These are phyloP conservation scores for Torulaspora delbrueckii DNA, from an alignment of 805 yeast species.

Conservation along the genomic window DNA sequence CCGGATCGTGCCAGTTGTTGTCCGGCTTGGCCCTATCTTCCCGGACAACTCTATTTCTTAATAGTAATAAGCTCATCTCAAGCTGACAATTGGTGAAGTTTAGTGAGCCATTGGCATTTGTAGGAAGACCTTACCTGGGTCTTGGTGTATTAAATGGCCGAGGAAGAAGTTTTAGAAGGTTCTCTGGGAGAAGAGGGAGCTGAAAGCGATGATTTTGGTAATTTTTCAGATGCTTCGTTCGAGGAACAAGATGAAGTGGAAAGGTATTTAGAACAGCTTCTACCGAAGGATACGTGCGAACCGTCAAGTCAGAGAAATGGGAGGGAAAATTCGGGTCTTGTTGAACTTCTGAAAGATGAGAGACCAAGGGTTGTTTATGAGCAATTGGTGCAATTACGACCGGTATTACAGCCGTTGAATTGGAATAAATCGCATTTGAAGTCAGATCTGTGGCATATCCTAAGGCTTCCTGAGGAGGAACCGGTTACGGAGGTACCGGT, in stretches of 20 bases:
- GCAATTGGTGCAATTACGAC: slow-evolving; percentile 25
- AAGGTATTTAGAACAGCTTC: slow-evolving; percentile 5
- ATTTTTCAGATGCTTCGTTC: slow-evolving; percentile 33
- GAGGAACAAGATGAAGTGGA: slow-evolving; percentile 5
- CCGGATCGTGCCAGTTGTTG: slow-evolving; percentile 1
- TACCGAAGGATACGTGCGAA: slow-evolving; percentile 4
- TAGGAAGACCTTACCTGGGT: neutral
- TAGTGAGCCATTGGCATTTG: neutral
- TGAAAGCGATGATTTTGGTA: slow-evolving; percentile 35
- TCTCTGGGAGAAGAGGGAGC: neutral
- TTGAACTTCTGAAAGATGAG: slow-evolving; percentile 23
- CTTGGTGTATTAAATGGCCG: neutral
- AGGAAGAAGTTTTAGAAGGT: neutral
- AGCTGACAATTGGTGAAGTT: neutral
- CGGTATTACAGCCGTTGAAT: slow-evolving; percentile 22
- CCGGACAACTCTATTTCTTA: slow-evolving; percentile 1
- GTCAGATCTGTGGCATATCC: slow-evolving; percentile 24
- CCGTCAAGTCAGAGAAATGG: neutral
- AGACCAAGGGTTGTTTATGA: slow-evolving; percentile 32
- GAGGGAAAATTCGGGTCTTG: neutral
- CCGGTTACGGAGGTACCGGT: neutral
- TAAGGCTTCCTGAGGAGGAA: slow-evolving; percentile 23
- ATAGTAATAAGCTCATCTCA: neutral
- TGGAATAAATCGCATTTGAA: slow-evolving; percentile 30
- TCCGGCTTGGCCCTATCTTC: neutral